Base-by-base conservation (phyloP, 2,329 filamentous ascomycete genomes). In the Knoxdaviesia capensis region DNA sequence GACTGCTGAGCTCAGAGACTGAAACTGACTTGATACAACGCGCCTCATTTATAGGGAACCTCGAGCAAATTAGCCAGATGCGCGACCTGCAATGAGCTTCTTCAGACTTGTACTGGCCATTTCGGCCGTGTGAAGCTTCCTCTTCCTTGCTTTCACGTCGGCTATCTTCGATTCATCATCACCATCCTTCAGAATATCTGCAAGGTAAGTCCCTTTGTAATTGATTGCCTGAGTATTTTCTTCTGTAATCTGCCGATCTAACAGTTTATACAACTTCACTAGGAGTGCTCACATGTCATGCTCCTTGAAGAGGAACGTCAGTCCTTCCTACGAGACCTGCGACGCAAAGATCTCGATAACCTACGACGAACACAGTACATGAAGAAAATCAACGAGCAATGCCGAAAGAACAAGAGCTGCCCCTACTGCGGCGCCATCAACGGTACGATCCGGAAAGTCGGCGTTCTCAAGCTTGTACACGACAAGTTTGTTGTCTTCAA, bases 171-270 rank as follows among this genome's bases (percentile, higher is more conserved):
- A 56, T 86, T 92, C 56, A 85, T 90, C 48, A 88, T 93, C 55
- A 79, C 78, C 38, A 87, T 94, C 43, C 68, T 98, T 29, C 87
- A 96, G 56, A 81, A 90, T 53, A 92, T 98, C 49, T 98, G 90
- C 76, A 98, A 94, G 55, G 61, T 69, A 54, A 37, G 54, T 40
- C 39, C 30, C 7, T n/a, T 34, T 30, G 10, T 32, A 38, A 29
- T 20, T 6, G 7, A 6, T 32, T 28, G 6, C 31, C 9, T 39
- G 6, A 20, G 29, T 6, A 39, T 29, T 39, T 29, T 29, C 20
- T 20, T 20, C 3, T 20, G 20, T 20, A 20, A 20, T 20, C 20
- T 3, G 20, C 20, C 20, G 20, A 30, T 33, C 29, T 39, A 6
- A 39, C 31, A 20, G 36, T 31, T 32, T 20, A 31, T 6, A 3